Evolutionary conservation across 768 basidiomycete species (phyloP).

Genomic region (Mycena epipterygia): DNA sequence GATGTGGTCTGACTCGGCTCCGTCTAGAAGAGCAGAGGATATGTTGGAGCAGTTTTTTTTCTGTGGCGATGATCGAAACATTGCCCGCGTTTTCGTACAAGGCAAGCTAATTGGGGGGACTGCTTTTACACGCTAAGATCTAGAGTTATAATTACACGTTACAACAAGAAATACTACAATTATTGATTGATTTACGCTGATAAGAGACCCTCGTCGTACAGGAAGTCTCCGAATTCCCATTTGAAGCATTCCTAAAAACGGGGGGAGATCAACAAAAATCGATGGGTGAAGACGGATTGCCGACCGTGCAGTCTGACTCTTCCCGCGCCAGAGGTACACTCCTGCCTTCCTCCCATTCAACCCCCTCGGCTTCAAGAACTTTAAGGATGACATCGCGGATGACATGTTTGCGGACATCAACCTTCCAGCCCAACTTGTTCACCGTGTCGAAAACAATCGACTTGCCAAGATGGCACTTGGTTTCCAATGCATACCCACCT

Average conservation of each 20-base stretch:
- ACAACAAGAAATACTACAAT: conserved; percentile 18
- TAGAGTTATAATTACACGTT: conserved; percentile 8
- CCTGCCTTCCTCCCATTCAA: conserved; percentile 66
- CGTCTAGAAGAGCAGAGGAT: conserved; percentile 60
- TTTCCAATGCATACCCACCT: conserved; percentile 90
- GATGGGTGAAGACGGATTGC: conserved; percentile 34
- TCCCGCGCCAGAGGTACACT: conserved; percentile 70
- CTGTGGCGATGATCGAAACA: conserved; percentile 89
- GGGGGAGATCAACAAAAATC: not conserved
- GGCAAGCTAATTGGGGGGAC: conserved; percentile 84
- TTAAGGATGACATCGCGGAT: conserved; percentile 79
- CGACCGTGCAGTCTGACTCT: conserved; percentile 75
- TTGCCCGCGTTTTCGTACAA: conserved; percentile 86
- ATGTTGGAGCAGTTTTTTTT: conserved; percentile 90
- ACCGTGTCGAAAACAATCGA: conserved; percentile 93
- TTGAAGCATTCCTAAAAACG: conserved; percentile 78
- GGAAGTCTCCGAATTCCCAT: conserved; percentile 75
- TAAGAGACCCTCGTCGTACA: not conserved
- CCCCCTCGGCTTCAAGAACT: conserved; percentile 62
- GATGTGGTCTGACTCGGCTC: conserved; percentile 60
- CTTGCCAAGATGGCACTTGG: conserved; percentile 90
- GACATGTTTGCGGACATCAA: conserved; percentile 83
- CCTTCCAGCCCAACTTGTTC: conserved; percentile 82
- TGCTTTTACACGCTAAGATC: conserved; percentile 41
- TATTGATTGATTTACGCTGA: not conserved